Percentiles rank a stretch among this genome's conserved stretches.
Evolutionary conservation across 257 asterid species (phyloP).

Genomic region (Solanum lignicaule): DNA sequence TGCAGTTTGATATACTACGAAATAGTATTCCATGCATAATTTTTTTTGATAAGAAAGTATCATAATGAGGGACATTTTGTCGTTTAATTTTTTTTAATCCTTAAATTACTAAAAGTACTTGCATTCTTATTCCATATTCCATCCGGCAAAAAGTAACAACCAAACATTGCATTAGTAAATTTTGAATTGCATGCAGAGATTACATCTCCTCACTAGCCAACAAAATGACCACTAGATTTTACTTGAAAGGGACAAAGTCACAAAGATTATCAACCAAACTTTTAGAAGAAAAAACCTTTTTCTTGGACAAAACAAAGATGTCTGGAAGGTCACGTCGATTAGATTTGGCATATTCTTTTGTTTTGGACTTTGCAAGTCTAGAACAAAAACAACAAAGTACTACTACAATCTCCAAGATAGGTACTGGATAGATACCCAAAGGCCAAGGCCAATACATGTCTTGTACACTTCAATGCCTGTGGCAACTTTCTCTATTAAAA

Average conservation of each 20-base stretch:
- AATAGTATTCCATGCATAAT: not conserved
- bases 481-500: not conserved
- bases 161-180: not conserved
- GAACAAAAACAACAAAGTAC: not conserved
- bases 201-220: not conserved
- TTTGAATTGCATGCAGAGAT: not conserved
- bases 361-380: not conserved
- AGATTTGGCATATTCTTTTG: not conserved
- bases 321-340: not conserved
- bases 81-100: not conserved
- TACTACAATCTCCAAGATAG: not conserved
- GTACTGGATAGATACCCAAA: not conserved
- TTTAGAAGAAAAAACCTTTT: not conserved
- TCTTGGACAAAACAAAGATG: not conserved
- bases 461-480: not conserved
- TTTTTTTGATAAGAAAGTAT: not conserved
- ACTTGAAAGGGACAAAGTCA: not conserved
- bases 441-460: not conserved
- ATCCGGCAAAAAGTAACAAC: not conserved
- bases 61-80: not conserved
- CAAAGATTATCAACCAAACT: not conserved
- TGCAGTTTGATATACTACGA: not conserved
- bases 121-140: not conserved
- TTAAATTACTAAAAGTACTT: not conserved
- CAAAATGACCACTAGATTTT: not conserved